Evolutionary conservation across 108 stramenopile genomes (phyloP), one percentile per base, ranked within the genome.

Genomic region (Epipyxis sp.): DNA sequence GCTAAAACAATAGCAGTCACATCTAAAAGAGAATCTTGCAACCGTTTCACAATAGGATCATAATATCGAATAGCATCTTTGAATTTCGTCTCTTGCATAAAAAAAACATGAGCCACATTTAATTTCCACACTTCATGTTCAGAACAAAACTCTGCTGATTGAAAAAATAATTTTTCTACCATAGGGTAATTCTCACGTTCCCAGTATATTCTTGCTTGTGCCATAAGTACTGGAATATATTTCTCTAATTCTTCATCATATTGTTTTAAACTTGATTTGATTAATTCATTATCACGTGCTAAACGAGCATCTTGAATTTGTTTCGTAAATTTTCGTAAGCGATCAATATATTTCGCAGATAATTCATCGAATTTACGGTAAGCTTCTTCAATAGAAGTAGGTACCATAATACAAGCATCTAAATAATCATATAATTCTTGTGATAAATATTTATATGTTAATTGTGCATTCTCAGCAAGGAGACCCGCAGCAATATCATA

Each of bases 41-140:
- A 77, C 44, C 69, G 68, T 72, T 85, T 83, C 43, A 92, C 87
- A 32, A 93, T 85, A 1, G 82, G 88, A 50, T 92, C 91, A 79
- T 93, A 94, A 84, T 92, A 91, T 2, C 80, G 81, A 62, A 93
- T 91, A 35, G 92, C 90, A 50, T 91, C 89, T 84, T 92, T 81
- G 45, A 86, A 88, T 77, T 91, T 90, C 37, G 77, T 68, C 44
- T 90, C 87, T 77, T 92, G 91, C 79, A 91, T 89, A 84, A 94
- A 95, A 59, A 91, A 87, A 30, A 89, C 85, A 74, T 94, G 94
- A 29, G 90, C 93, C 44, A 93, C 89, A 76, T 94, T 93, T 39
- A 90, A 69, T 69, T 85, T 88, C 91, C 92, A 95, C 1, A 82
- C 80, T 30, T 91, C 88, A 69, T 89, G 82, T 74, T 89, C 90